A percentile compares a stretch with the other conserved stretches of the same genome.
These are phyloP conservation scores for Auricularia cornea DNA, from an alignment of 768 basidiomycete genomes.

Conservation along the genomic window DNA sequence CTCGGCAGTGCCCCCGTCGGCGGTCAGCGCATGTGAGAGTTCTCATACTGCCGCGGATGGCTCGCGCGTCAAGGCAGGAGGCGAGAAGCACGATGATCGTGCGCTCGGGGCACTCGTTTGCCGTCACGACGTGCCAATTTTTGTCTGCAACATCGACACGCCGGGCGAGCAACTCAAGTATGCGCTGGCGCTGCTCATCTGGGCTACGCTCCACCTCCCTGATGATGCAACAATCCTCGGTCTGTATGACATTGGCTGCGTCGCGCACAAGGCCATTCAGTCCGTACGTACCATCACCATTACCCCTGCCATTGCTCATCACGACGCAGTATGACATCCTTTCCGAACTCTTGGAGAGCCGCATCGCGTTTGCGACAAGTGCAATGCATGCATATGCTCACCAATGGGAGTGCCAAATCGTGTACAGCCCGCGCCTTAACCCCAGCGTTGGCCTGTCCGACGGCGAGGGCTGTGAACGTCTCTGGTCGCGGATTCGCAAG, in stretches of 20 bases:
- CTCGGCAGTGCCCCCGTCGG: neutral
- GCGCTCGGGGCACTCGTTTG: constrained; percentile 3
- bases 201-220: neutral
- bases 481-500: constrained; percentile 16
- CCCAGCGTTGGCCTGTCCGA: constrained; percentile 26
- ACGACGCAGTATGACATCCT: neutral
- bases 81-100: neutral
- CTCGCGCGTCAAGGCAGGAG: neutral
- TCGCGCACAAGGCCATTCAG: neutral
- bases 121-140: constrained; percentile 3
- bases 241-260: neutral
- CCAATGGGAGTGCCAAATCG: constrained; percentile 1
- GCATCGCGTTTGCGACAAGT: neutral
- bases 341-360: neutral
- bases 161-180: constrained; percentile 5
- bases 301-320: too few relatives aligned
- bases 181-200: neutral
- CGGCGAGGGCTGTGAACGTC: constrained; percentile 27
- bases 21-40: neutral
- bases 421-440: constrained; percentile 8
- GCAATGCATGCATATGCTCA: constrained; percentile 3
- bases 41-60: neutral
- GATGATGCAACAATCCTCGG: neutral
- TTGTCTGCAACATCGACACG: constrained; percentile 5
- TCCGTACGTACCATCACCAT: neutral